Evolutionary conservation across 768 basidiomycete species (phyloP), one percentile per base, ranked within the genome.

Genomic region (Tremella mesenterica): DNA sequence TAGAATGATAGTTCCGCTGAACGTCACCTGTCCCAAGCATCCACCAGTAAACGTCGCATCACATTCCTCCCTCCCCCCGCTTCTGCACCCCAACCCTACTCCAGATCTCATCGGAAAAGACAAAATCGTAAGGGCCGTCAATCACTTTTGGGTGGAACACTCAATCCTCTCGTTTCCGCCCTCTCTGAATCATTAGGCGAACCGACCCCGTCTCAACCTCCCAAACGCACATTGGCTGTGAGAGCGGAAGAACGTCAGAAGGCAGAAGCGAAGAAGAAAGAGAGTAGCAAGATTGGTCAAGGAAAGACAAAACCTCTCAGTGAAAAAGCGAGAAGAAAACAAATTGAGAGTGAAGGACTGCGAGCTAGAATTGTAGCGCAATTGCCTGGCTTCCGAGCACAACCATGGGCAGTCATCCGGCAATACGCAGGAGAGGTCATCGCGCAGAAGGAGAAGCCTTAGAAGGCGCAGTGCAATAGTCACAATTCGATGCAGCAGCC

Each of bases 321-420:
- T 30, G 69, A 71, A 55, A 65, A 64, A 50, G 60, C 60, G 29
- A 54, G 70, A 39, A 56, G 69, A 48, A 59, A 63, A 30, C 58
- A 68, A 36, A 68, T 73, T 67, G 38, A 41, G 38, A n/a, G 38
- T n/a, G 38, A 41, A 23, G 38, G 38, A 23, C 38, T 41, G 4
- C 38, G 38, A 41, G 38, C 38, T n/a, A 5, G 38, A 23, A 41
- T 41, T 0, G 59, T 73, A 41, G 43, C 70, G 36, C 52, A 57
- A 20, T 67, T 69, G 48, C 69, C 69, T 1, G 56, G 61, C 4
- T 73, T 63, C 57, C 64, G 68, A 50, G 30, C 59, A 20, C 65
- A 70, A 46, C 71, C 71, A 0, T 73, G 70, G 63, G 71, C 65
- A 0, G 59, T 68, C 12, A 73, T 73, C 36, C 58, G 71, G 20